phyloP scores from a whole-genome alignment of 169 alveolate species.

The Plasmodium chabaudi region DNA sequence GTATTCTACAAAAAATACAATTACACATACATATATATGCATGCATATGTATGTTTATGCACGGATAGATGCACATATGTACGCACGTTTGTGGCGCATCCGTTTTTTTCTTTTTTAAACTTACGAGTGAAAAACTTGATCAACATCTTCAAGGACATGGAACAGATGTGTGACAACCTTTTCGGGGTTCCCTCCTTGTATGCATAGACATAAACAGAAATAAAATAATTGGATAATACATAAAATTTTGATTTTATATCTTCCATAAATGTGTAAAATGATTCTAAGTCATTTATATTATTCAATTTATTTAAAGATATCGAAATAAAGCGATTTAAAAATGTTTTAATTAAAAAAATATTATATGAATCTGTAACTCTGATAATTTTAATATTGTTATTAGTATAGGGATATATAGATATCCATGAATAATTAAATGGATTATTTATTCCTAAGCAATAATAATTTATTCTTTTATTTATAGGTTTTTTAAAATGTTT shows the following conservation, averaged over 20 bases:
- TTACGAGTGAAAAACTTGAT: constrained; percentile 40
- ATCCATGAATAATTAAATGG: constrained; percentile 74
- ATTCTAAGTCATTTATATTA: constrained; percentile 15
- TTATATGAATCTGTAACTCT: constrained; percentile 41
- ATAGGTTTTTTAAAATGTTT: constrained; percentile 64
- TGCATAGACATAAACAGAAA: constrained; percentile 63
- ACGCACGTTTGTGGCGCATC: not conserved
- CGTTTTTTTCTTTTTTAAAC: not conserved
- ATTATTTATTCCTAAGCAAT: constrained; percentile 52
- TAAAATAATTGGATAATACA: constrained; percentile 43
- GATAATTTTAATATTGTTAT: constrained; percentile 30
- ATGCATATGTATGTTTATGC: not conserved
- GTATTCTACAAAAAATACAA: constrained; percentile 18
- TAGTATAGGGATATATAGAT: constrained; percentile 28
- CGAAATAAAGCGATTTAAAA: constrained; percentile 38
- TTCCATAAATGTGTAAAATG: constrained; percentile 25
- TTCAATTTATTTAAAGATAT: constrained; percentile 37
- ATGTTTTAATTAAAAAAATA: constrained; percentile 42
- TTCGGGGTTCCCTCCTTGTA: constrained; percentile 35
- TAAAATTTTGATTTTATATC: constrained; percentile 42
- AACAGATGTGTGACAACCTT: constrained; percentile 41
- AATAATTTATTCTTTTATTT: constrained; percentile 64
- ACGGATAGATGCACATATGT: not conserved
- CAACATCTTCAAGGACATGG: constrained; percentile 26
- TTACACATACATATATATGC: not conserved